Evolutionary conservation across 352 stramenopile species (phyloP), one percentile per base, ranked within the genome.

Genomic region (Phytophthora aleatoria): DNA sequence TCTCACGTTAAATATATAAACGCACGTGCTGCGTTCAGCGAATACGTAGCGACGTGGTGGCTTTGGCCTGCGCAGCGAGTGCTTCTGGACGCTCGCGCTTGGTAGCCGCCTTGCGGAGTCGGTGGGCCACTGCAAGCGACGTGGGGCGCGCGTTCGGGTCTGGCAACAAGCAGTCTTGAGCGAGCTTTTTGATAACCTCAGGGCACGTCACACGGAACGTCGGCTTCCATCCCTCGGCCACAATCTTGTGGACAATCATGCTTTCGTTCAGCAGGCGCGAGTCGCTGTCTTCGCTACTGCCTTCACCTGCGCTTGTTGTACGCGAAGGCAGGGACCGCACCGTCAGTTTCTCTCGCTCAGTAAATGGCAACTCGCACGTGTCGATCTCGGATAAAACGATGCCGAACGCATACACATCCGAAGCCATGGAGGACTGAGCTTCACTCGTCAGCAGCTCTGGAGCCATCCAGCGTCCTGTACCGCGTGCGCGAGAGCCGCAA

Each of bases 351-450:
- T 74, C 69, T 24, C 73, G 58, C 27, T 82, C 70, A 15, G 67
- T 45, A 60, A 88, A 94, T 30, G 85, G 85, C 41, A 76, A 42
- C 48, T 86, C 74, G 42, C 81, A 81, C 38, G 85, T 92, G 56
- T 92, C 85, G 47, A 94, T 81, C 65, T 94, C 85, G 2, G 83
- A 90, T 3, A 94, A 67, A 59, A 94, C 81, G 43, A 96, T 78
- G 28, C 89, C 89, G 15, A 96, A 88, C 24, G 85, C 90, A 58
- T 94, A 97, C 16, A 97, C 84, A 61, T 97, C 90, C n/a, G 87
- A 86, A 16, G 86, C 85, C 59, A 92, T 83, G 13, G 78, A 91
- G 53, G 83, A 87, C 20, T 81, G 77, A 20, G 84, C 72, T 16
- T 75, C 82, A 41, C 83, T 81, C 33, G 76, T 64, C 28, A 97